Evolutionary conservation across 2,329 filamentous ascomycete species (phyloP).

Genomic region (Erysiphe neolycopersici): DNA sequence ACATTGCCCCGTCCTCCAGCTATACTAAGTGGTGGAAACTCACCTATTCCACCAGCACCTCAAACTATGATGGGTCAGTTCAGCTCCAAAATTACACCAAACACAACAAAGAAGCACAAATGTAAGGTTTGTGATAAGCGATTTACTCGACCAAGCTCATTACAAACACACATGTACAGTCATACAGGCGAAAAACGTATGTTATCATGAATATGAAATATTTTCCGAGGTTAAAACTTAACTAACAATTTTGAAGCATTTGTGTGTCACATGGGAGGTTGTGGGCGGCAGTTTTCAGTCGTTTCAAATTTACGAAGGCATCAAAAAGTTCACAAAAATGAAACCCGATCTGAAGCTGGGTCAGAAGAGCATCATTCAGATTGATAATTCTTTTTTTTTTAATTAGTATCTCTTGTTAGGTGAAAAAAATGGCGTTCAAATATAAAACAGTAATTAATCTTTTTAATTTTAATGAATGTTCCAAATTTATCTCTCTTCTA

Average conservation of each 20-base stretch:
- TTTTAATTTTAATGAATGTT: no score
- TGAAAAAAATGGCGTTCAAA: no score
- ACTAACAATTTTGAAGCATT: slow-evolving; percentile 36
- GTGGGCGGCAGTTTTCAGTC: slow-evolving; percentile 86
- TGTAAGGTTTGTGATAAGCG: slow-evolving; percentile 98
- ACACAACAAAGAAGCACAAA: slow-evolving; percentile 97
- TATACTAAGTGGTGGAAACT: slow-evolving; percentile 31
- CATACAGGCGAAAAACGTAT: slow-evolving; percentile 94
- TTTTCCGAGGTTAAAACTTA: not conserved
- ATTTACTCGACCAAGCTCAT: slow-evolving; percentile 76
- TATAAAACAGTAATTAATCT: no score
- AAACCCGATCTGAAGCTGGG: slow-evolving; percentile 33
- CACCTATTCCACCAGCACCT: slow-evolving; percentile 40
- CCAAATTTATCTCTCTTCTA: no score
- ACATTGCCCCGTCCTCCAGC: slow-evolving; percentile 60
- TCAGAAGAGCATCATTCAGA: slow-evolving; percentile 33
- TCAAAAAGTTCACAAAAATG: slow-evolving; percentile 82
- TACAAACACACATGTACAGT: slow-evolving; percentile 97
- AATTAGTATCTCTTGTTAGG: no score
- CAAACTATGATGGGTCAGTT: slow-evolving; percentile 98
- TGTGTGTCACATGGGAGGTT: slow-evolving; percentile 79
- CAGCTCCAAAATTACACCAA: slow-evolving; percentile 85
- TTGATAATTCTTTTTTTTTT: slow-evolving; percentile 10
- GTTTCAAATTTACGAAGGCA: slow-evolving; percentile 88
- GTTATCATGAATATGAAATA: not conserved